Evolutionary conservation across 306 rosid species (phyloP), one percentile per base, ranked within the genome.

Genomic region (Lablab purpureus): DNA sequence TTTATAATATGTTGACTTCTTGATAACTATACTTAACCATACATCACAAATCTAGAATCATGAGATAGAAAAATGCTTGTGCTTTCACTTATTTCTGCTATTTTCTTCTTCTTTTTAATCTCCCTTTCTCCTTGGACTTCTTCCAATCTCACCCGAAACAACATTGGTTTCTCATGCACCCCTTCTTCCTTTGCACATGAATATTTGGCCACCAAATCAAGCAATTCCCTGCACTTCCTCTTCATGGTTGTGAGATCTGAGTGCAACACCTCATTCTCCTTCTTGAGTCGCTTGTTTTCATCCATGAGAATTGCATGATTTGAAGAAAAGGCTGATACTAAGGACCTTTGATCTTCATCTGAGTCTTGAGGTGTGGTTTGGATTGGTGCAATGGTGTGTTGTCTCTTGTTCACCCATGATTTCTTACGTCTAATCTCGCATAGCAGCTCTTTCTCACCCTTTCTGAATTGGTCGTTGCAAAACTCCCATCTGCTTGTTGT

Each of bases 401-500:
- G 92, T 27, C 67, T 88, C 81, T 86, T 91, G 81, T 5, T 89
- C 4, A 73, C 40, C 93, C 95, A 92, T 10, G 93, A 84, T 90
- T 94, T 85, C 90, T 89, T 60, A 62, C 97, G 59, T 4, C 90
- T 84, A 58, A 94, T 92, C 74, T 94, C 89, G 8, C 87, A 77
- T 0, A 92, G 82, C 0, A 49, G 45, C 28, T 91, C 97, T 78
- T 85, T 91, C 60, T 82, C 88, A 13, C 93, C 99, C 81, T 89
- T 94, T 78, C 72, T 82, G 45, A 94, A 94, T 75, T 34, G 85
- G 3, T 88, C 93, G 27, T 94, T 94, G 93, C 87, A 87, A 22
- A 94, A 94, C 71, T 94, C 99, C 99, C 99, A 94, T 60, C 95
- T 72, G 76, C 76, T 91, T 51, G 93, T 88, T 28, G 90, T 84